phyloP scores from a whole-genome alignment of 179 eudicot genomes.

The Pouteria campechiana region DNA sequence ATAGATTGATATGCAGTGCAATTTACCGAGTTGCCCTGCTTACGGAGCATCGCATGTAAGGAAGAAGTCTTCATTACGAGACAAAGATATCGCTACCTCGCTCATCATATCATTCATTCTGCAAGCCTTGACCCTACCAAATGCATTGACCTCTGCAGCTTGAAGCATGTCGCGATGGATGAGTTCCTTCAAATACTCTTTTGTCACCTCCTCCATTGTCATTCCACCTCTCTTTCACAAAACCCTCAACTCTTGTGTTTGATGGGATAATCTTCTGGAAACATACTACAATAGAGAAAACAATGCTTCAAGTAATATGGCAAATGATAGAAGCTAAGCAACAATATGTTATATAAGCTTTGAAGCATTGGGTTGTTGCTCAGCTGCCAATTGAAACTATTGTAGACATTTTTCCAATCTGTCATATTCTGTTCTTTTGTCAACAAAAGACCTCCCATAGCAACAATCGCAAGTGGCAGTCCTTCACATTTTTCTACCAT shows the following conservation, averaged over 20 bases:
- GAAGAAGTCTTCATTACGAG: conserved; percentile 20
- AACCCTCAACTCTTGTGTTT: conserved; percentile 39
- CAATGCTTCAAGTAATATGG: conserved; percentile 44
- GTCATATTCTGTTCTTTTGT: conserved; percentile 17
- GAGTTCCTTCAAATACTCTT: conserved; percentile 28
- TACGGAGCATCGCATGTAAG: conserved; percentile 8
- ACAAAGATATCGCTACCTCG: conserved; percentile 25
- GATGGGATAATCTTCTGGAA: conserved; percentile 36
- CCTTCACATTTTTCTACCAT: conserved; percentile 45
- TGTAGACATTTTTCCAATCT: conserved; percentile 41
- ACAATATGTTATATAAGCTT: conserved; percentile 26
- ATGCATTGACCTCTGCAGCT: conserved; percentile 17
- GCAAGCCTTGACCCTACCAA: conserved; percentile 27
- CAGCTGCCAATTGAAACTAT: conserved; percentile 24
- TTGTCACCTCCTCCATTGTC: conserved; percentile 39
- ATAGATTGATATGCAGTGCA: conserved; percentile 13
- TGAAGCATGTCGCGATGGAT: conserved; percentile 38
- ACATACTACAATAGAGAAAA: conserved; percentile 41
- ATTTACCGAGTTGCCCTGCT: conserved; percentile 3
- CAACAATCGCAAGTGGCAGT: conserved; percentile 51
- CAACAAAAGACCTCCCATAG: conserved; percentile 42
- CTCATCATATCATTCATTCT: conserved; percentile 47
- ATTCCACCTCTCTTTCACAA: conserved; percentile 22
- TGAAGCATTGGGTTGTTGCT: conserved; percentile 20
- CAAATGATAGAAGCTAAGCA: conserved; percentile 47